Conservation (phyloP, 768 basidiomycete species). For the Mycena alexandri region DNA sequence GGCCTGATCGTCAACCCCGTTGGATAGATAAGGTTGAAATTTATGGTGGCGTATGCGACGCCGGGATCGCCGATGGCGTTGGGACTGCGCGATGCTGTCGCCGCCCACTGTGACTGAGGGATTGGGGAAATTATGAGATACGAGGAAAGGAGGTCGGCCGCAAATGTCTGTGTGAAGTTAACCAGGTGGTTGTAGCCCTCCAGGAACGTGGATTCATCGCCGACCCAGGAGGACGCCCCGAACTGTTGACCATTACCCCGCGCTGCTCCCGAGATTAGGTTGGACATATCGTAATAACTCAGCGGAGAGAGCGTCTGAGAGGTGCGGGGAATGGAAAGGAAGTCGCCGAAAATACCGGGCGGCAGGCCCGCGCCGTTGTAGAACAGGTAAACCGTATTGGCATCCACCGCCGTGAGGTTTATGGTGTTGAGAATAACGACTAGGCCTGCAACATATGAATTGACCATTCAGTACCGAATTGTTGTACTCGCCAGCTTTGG, state of each 20-base stretch:
- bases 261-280: constrained; percentile 42
- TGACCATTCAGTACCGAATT: constrained; percentile 37
- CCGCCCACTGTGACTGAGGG: constrained; percentile 46
- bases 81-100: constrained; percentile 26
- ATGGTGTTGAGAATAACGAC: constrained; percentile 40
- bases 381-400: constrained; percentile 48
- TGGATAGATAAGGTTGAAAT: constrained; percentile 16
- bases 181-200: constrained; percentile 47
- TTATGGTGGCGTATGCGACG: constrained; percentile 20
- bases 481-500: constrained; percentile 48
- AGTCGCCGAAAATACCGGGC: constrained; percentile 49
- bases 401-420: constrained; percentile 39
- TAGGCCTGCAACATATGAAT: constrained; percentile 17
- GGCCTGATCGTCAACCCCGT: constrained; percentile 3
- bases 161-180: constrained; percentile 44
- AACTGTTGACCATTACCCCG: constrained; percentile 51
- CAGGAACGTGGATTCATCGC: constrained; percentile 43
- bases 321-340: constrained; percentile 51
- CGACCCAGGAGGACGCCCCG: constrained; percentile 49
- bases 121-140: constrained; percentile 54
- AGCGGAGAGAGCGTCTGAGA: constrained; percentile 44
- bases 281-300: constrained; percentile 51
- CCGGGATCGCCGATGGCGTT: constrained; percentile 29
- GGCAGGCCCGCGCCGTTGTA: constrained; percentile 53
- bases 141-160: constrained; percentile 38